Conservation (phyloP, 1,139 yeast species). For the Ogataea hybrid region DNA sequence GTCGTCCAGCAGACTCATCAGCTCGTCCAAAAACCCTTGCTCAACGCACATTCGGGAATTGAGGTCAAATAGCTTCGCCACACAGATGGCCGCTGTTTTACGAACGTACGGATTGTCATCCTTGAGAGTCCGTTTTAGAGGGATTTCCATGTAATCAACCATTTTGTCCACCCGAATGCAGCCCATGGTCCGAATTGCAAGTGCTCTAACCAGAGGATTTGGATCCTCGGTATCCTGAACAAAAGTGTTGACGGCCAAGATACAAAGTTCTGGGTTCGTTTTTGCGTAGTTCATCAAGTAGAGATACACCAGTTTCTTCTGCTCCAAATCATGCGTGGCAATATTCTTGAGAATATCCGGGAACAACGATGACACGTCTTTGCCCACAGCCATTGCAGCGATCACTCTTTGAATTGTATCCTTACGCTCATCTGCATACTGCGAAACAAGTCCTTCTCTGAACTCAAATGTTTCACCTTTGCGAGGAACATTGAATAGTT, state of each 20-base stretch:
- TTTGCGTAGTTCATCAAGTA: slow-evolving; percentile 98
- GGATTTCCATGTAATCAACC: slow-evolving; percentile 92
- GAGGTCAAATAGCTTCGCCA: slow-evolving; percentile 90
- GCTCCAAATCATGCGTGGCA: slow-evolving; percentile 96
- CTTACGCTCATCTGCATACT: slow-evolving; percentile 89
- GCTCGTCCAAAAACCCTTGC: slow-evolving; percentile 74
- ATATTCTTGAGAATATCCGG: slow-evolving; percentile 96
- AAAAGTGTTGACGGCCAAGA: slow-evolving; percentile 95
- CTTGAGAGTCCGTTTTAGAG: slow-evolving; percentile 75
- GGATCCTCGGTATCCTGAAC: slow-evolving; percentile 97
- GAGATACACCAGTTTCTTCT: slow-evolving; percentile 91
- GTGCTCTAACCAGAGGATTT: slow-evolving; percentile 91
- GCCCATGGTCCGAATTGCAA: slow-evolving; percentile 98
- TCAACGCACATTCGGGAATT: slow-evolving; percentile 80
- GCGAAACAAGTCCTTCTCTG: slow-evolving; percentile 87
- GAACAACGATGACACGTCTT: slow-evolving; percentile 90
- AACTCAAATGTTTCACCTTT: slow-evolving; percentile 85
- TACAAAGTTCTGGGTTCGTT: slow-evolving; percentile 92
- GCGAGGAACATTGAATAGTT: slow-evolving; percentile 56
- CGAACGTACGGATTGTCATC: slow-evolving; percentile 98
- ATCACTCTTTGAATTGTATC: slow-evolving; percentile 97
- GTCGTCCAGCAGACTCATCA: slow-evolving; percentile 74
- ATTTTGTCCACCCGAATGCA: slow-evolving; percentile 94
- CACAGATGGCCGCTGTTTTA: slow-evolving; percentile 97
- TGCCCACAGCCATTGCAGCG: slow-evolving; percentile 99